These are phyloP conservation scores for Aspergillus calidoustus DNA, from an alignment of 2,329 filamentous ascomycete genomes.

Conservation along the genomic window DNA sequence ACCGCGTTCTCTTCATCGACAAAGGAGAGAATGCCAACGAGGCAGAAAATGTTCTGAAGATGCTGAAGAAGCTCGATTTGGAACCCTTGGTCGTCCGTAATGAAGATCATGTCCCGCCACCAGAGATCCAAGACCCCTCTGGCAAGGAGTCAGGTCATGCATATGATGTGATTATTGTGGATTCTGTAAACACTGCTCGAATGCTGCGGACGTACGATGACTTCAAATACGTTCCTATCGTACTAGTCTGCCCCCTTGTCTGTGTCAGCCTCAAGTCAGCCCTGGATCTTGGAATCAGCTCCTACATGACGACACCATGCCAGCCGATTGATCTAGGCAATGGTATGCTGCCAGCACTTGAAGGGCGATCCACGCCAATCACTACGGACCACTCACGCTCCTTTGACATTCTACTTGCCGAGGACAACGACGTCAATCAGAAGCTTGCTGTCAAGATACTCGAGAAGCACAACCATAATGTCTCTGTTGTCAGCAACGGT, in stretches of 20 bases:
- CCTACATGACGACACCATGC: conserved; percentile 98
- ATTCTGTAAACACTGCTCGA: conserved; percentile 89
- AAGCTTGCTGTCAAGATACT: conserved; percentile 94
- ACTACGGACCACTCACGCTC: conserved; percentile 93
- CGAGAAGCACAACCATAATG: conserved; percentile 82
- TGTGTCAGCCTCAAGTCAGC: conserved; percentile 93
- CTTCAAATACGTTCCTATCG: conserved; percentile 97
- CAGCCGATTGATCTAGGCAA: conserved; percentile 92
- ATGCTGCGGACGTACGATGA: conserved; percentile 84
- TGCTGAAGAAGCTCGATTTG: conserved; percentile 79
- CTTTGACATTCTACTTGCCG: conserved; percentile 91
- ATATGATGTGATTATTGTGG: conserved; percentile 95
- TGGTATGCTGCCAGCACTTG: conserved; percentile 91
- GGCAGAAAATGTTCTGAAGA: conserved; percentile 74
- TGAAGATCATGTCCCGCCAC: conserved; percentile 67
- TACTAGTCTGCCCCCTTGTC: conserved; percentile 85
- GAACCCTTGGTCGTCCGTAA: conserved; percentile 82
- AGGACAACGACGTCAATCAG: conserved; percentile 98
- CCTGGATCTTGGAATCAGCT: conserved; percentile 94
- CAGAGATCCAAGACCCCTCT: conserved; percentile 57
- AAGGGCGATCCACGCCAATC: conserved; percentile 88
- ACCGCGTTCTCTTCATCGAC: conserved; percentile 93
- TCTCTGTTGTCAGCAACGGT: conserved; percentile 85
- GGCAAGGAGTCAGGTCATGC: conserved; percentile 59
- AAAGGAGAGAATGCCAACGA: conserved; percentile 73